These are phyloP conservation scores for Daldinia concentrica DNA, from an alignment of 495 filamentous ascomycete species.

Conservation along the genomic window DNA sequence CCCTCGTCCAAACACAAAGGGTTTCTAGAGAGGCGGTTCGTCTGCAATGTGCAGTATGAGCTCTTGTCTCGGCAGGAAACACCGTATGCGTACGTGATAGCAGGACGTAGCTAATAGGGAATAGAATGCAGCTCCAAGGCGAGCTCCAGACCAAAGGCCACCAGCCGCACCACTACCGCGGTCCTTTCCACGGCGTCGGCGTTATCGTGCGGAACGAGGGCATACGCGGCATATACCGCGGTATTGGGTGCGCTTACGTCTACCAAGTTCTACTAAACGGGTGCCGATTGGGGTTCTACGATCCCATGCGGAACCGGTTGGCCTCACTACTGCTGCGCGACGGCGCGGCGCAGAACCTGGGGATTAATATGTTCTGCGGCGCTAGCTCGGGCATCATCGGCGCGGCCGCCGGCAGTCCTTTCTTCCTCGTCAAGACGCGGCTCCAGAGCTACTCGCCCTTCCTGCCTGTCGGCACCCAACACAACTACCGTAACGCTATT, in stretches of 20 bases:
- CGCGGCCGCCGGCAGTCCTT: slow-evolving; percentile 89
- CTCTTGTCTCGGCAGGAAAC: too few relatives aligned
- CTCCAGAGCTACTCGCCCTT: slow-evolving; percentile 95
- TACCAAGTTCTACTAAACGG: slow-evolving; percentile 98
- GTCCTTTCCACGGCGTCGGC: slow-evolving; percentile 89
- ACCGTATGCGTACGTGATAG: too few relatives aligned
- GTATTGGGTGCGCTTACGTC: slow-evolving; percentile 91
- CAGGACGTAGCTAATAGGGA: slow-evolving; percentile 29
- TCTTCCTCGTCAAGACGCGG: slow-evolving; percentile 98
- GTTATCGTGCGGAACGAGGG: slow-evolving; percentile 95
- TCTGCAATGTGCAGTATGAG: background rate
- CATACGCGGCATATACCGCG: slow-evolving; percentile 82
- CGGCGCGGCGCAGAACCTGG: slow-evolving; percentile 76
- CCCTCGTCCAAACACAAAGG: slow-evolving; percentile 5
- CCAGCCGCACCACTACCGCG: slow-evolving; percentile 85
- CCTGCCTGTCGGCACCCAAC: slow-evolving; percentile 94
- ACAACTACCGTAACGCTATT: slow-evolving; percentile 84
- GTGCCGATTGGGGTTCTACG: slow-evolving; percentile 96
- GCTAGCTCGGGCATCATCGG: slow-evolving; percentile 89
- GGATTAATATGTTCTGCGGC: slow-evolving; percentile 91
- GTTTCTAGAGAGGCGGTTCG: background rate
- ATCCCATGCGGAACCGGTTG: slow-evolving; percentile 80
- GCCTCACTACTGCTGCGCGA: slow-evolving; percentile 75
- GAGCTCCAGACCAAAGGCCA: slow-evolving; percentile 88
- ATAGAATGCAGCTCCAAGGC: slow-evolving; percentile 92